Evolutionary conservation across 495 filamentous ascomycete genomes (phyloP), one percentile per base, ranked within the genome.

Genomic region (Viridothelium virens): DNA sequence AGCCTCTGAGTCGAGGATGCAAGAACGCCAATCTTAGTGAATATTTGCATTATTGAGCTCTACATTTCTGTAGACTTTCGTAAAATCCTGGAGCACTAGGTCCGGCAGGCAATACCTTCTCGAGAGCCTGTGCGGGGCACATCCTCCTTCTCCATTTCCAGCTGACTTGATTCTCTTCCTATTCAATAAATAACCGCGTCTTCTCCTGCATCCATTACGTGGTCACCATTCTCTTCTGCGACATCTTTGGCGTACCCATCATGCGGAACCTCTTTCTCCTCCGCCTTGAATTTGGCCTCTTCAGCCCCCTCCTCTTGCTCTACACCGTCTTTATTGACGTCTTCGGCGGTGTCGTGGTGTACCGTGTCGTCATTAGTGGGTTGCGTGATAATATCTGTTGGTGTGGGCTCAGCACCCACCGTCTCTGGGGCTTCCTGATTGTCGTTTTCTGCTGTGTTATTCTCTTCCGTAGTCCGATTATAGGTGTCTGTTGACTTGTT

Each of bases 101-200:
- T 25, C 14, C 14, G 41, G 6, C 41, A 44, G 41, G 6, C 6
- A 7, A 7, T 44, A 44, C 41, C 41, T 44, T 7, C 14, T 44
- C 6, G 14, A 14, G 6, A 44, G 14, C 41, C 41, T 44, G 14
- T 7, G 14, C n/a, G 18, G 53, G 7, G 18, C 37, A 63, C 33
- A 65, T 11, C 63, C 63, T 25, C n/a, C 12, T 56, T 65, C 63
- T 11, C 63, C 12, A 33, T 47, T 31, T 59, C 39, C n/a, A 16
- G 16, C 47, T 38, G 14, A 14, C 31, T 44, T 44, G 41, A 44
- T 7, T 44, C 41, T 44, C 7, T 44, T 7, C 6, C 6, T 44
- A 63, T 38, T 70, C 65, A 76, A 67, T 74, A 76, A 38, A 76
- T 76, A n/a, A 76, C 75, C 14, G 76, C 75, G 62, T 78, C 76